Percentiles rank a stretch among this genome's conserved stretches.
These are phyloP conservation scores for Tylopilus subfusipes DNA, from an alignment of 768 basidiomycete species.

Conservation along the genomic window DNA sequence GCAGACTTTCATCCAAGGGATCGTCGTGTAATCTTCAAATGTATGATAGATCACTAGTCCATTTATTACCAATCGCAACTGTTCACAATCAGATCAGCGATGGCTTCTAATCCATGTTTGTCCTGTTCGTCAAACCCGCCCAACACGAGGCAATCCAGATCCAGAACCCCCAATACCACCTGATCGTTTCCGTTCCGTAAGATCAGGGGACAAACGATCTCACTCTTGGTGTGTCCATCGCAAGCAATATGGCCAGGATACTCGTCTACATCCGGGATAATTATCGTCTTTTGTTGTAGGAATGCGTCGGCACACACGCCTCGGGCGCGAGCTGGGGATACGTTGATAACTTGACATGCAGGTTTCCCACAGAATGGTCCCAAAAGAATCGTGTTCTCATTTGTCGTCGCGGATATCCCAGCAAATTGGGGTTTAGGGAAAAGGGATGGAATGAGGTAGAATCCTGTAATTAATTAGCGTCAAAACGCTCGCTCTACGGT, in stretches of 20 bases:
- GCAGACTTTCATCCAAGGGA: neutral
- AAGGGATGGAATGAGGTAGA: conserved; percentile 70
- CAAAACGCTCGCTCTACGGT: conserved; percentile 7
- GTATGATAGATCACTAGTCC: conserved; percentile 12
- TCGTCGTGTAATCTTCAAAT: neutral
- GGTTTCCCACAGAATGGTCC: conserved; percentile 91
- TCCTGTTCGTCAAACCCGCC: conserved; percentile 78
- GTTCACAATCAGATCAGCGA: conserved; percentile 60
- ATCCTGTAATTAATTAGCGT: conserved; percentile 54
- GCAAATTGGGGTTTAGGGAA: conserved; percentile 49
- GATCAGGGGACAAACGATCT: conserved; percentile 81
- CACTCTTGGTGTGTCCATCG: conserved; percentile 85
- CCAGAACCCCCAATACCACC: conserved; percentile 58
- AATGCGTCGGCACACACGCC: conserved; percentile 89
- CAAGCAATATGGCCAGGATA: conserved; percentile 96
- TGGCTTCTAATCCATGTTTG: conserved; percentile 67
- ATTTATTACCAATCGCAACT: conserved; percentile 59
- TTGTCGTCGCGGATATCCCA: conserved; percentile 5
- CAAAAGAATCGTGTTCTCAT: conserved; percentile 45
- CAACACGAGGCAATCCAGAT: conserved; percentile 78
- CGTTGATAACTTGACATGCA: conserved; percentile 80
- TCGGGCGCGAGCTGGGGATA: conserved; percentile 47
- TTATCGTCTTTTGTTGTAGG: conserved; percentile 47
- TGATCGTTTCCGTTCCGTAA: conserved; percentile 31
- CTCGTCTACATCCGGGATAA: conserved; percentile 74